Evolutionary conservation across 192 early-diverging fungal genomes (phyloP).

Genomic region (Podila clonocystis): DNA sequence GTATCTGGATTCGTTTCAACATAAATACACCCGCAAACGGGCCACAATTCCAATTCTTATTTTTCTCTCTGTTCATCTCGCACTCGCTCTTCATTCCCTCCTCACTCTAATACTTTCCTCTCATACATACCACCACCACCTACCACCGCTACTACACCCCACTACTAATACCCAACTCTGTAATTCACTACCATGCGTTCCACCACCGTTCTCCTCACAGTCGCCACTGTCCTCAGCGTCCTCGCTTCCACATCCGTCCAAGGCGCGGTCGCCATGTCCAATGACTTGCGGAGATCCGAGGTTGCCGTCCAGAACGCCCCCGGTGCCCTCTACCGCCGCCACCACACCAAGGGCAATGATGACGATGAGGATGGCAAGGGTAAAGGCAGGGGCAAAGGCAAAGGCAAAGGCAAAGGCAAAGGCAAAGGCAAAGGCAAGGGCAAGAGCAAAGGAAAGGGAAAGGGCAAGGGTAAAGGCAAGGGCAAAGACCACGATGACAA

Average conservation of each 20-base stretch:
- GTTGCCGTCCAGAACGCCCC: neutral
- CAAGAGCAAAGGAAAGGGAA: neutral
- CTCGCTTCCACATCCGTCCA: slow-evolving; percentile 14
- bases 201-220: slow-evolving; percentile 11
- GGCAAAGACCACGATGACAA: neutral
- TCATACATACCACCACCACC: no score
- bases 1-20: no score
- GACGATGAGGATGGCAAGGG: neutral
- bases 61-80: no score
- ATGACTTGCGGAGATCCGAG: neutral
- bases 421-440: neutral
- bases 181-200: slow-evolving; percentile 11
- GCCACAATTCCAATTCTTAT: no score
- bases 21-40: no score
- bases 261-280: neutral
- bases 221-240: slow-evolving; percentile 18
- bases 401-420: neutral
- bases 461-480: neutral
- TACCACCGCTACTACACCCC: neutral
- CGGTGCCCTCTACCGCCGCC: slow-evolving; percentile 18
- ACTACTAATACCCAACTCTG: neutral
- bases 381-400: neutral
- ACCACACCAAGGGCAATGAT: neutral
- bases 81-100: neutral
- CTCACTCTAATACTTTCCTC: neutral